Percentiles rank a stretch among this genome's conserved stretches.
Evolutionary conservation across 139 green algal species (phyloP).

Genomic region (Tetradesmus lagerheimii): DNA sequence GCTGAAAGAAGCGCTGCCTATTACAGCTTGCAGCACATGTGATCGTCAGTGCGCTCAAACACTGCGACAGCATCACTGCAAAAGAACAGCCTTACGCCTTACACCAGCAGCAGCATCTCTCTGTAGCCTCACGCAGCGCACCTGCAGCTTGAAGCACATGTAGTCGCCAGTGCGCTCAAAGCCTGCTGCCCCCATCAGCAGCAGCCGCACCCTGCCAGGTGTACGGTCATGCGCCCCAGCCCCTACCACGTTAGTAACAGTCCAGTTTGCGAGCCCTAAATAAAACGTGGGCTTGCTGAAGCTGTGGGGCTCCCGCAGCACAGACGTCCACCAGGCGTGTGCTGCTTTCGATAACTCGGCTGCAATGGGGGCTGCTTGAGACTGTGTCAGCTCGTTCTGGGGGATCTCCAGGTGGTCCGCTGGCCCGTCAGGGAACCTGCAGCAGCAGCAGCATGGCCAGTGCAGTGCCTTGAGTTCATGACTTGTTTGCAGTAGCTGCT

Average conservation of each 20-base stretch:
- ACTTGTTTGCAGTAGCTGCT: no score
- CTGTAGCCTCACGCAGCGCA: neutral
- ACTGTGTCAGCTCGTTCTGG: neutral
- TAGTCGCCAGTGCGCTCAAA: neutral
- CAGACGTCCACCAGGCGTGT: neutral
- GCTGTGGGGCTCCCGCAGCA: neutral
- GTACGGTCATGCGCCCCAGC: neutral
- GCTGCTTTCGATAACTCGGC: neutral
- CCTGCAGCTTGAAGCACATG: constrained; percentile 6
- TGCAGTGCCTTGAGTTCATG: no score
- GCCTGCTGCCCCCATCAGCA: neutral
- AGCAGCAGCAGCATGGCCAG: no score
- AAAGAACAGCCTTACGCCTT: no score
- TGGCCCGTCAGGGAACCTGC: neutral
- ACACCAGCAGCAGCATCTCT: no score
- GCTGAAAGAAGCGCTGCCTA: no score
- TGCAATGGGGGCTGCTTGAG: neutral
- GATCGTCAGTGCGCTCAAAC: no score
- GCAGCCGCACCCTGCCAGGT: neutral
- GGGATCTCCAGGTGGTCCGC: neutral
- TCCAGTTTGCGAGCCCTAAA: neutral
- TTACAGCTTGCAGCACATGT: no score
- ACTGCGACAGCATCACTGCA: no score
- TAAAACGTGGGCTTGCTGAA: constrained; percentile 3
- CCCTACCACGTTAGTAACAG: neutral